phyloP scores from a whole-genome alignment of 2,329 filamentous ascomycete species.

The Aureobasidium musti region DNA sequence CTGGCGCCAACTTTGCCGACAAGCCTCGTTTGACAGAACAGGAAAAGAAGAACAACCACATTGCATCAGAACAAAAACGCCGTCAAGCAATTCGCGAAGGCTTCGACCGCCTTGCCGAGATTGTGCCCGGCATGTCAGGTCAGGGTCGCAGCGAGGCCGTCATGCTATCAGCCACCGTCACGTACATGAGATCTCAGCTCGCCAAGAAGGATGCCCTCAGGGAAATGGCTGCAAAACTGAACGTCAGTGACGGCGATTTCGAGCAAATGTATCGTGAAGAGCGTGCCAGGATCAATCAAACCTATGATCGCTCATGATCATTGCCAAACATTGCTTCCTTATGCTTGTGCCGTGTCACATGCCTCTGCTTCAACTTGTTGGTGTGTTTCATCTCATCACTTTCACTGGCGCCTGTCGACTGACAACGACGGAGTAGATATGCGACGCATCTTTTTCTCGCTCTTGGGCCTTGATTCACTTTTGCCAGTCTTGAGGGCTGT shows the following conservation, averaged over 20 bases:
- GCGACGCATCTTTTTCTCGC: not conserved
- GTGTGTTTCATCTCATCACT: not conserved
- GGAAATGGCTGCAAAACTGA: slow-evolving; percentile 39
- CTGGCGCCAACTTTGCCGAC: slow-evolving; percentile 42
- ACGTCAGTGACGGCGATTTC: slow-evolving; percentile 34
- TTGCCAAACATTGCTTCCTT: not conserved
- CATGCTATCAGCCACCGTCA: slow-evolving; percentile 64
- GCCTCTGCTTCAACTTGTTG: not conserved
- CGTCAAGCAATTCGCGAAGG: slow-evolving; percentile 76
- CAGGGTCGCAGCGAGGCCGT: slow-evolving; percentile 82
- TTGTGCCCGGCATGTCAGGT: slow-evolving; percentile 80
- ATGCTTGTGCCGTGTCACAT: slow-evolving; percentile 8
- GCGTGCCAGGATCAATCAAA: slow-evolving; percentile 26
- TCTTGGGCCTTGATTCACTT: not conserved
- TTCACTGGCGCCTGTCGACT: not conserved
- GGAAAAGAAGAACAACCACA: slow-evolving; percentile 74
- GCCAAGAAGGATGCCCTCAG: slow-evolving; percentile 42
- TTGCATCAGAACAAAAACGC: slow-evolving; percentile 67
- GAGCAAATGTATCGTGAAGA: slow-evolving; percentile 34
- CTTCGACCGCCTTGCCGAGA: slow-evolving; percentile 76
- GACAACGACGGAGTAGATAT: not conserved
- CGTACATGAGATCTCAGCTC: slow-evolving; percentile 48
- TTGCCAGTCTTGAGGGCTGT: not conserved
- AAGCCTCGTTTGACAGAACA: slow-evolving; percentile 67
- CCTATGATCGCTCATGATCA: slow-evolving; percentile 22